phyloP scores from a whole-genome alignment of 1,139 yeast species.

The Ogataea hybrid region DNA sequence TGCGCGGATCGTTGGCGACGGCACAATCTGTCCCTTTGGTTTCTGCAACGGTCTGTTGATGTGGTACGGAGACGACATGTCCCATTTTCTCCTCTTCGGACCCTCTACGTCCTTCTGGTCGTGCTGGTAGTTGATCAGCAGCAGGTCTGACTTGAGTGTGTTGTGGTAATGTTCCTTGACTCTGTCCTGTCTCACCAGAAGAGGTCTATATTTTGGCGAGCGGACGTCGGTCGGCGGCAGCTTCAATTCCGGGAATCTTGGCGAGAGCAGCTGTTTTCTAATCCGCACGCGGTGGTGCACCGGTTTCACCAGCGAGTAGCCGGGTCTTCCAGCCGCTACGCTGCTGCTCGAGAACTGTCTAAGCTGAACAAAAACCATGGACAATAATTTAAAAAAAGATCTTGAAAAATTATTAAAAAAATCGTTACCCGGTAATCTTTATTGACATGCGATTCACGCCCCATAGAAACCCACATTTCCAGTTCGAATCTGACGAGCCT shows the following conservation, averaged over 20 bases:
- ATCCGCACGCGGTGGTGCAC: constrained; percentile 86
- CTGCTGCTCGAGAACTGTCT: constrained; percentile 49
- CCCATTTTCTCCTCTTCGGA: constrained; percentile 80
- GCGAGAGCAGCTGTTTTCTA: constrained; percentile 67
- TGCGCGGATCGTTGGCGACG: constrained; percentile 71
- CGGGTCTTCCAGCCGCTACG: constrained; percentile 48
- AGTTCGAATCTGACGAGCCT: constrained; percentile 17
- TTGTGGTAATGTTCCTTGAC: constrained; percentile 74
- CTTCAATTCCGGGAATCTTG: constrained; percentile 65
- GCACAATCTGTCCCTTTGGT: constrained; percentile 63
- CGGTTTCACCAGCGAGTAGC: constrained; percentile 79
- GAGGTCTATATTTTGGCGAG: constrained; percentile 76
- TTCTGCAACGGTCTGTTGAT: constrained; percentile 71
- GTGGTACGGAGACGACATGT: constrained; percentile 85
- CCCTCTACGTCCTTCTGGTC: constrained; percentile 55
- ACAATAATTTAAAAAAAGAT: neutral
- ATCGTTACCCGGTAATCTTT: constrained; percentile 6
- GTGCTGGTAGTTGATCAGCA: constrained; percentile 76
- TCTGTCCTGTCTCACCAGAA: constrained; percentile 72
- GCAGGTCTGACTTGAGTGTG: constrained; percentile 71
- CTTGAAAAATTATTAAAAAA: constrained; percentile 4
- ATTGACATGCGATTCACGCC: constrained; percentile 31
- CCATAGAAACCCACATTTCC: constrained; percentile 24
- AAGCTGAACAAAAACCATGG: constrained; percentile 12
- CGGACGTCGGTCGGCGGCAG: constrained; percentile 67